Base-by-base conservation (phyloP, 2,329 filamentous ascomycete genomes). In the Phialocephala sp. region DNA sequence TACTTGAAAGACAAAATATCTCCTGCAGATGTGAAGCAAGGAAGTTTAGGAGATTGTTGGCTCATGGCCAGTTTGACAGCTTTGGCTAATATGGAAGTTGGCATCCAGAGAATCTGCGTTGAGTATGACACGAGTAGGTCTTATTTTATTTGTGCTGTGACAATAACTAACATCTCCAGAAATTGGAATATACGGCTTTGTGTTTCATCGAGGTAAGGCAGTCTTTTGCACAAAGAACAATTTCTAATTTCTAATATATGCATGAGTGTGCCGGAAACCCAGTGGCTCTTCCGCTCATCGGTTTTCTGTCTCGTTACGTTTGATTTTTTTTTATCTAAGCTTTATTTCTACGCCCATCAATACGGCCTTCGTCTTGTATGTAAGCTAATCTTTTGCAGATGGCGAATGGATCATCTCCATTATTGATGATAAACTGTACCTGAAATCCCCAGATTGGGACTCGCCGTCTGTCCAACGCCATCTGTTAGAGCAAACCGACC, bases 381-480 rank as follows among this genome's bases (percentile, higher is more conserved):
- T 32, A 32, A 32, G 27, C 27, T 32, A 6, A 32, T 32, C 27
- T 32, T 32, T 6, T 32, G 27, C 27, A 32, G 93, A 97, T 73
- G 93, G 93, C 61, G 92, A 95, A 78, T 97, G 93, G 93, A 91
- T 94, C 64, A 93, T 93, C 72, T 93, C 91, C 65, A 94, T 97
- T 68, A 88, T 97, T 66, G 93, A 97, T 74, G 93, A 97, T 77
- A 96, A 96, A 78, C 83, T 97, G 2, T 96, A 92, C 76, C 85
- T 97, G 20, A 91, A 89, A 66, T 92, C 91, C 1, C 90, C 92
- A 4, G 90, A 91, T 74, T 96, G 92, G 80, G 91, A 96, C 70
- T 91, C 92, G 39, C 89, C 88, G 0, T 89, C 91, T 59, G 85
- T 91, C 76, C 90, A 93, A 74, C 87, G 91, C 45, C 85, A 91